Evolutionary conservation across 73 alveolate genomes (phyloP).

Genomic region (Tetrahymena malaccensis): DNA sequence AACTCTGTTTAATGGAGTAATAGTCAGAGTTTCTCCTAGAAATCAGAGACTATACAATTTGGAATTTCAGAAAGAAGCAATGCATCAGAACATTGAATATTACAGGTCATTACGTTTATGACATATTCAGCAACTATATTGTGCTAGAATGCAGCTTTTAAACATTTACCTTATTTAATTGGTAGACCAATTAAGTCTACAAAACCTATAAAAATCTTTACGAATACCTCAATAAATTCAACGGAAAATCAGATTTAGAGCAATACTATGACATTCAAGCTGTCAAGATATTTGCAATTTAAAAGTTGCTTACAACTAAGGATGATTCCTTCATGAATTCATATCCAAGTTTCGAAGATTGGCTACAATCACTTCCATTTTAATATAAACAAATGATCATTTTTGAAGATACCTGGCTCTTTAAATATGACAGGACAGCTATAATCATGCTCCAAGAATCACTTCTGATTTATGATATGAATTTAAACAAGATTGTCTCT

Average conservation of each 20-base stretch:
- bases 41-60: neutral
- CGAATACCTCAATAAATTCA: neutral
- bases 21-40: neutral
- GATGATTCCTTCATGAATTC: neutral
- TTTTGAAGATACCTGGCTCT: neutral
- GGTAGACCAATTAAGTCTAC: neutral
- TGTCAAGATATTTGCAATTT: neutral
- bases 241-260: neutral
- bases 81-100: neutral
- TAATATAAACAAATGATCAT: neutral
- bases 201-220: neutral
- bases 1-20: neutral
- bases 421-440: neutral
- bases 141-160: neutral
- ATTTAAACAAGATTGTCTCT: neutral
- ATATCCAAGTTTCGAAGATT: neutral
- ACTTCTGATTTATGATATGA: neutral
- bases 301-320: neutral
- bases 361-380: neutral
- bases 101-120: neutral
- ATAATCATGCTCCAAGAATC: neutral
- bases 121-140: neutral
- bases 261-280: neutral
- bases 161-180: neutral
- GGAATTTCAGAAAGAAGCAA: neutral